Conservation (phyloP, 768 basidiomycete genomes). For the Podaxis sp. region DNA sequence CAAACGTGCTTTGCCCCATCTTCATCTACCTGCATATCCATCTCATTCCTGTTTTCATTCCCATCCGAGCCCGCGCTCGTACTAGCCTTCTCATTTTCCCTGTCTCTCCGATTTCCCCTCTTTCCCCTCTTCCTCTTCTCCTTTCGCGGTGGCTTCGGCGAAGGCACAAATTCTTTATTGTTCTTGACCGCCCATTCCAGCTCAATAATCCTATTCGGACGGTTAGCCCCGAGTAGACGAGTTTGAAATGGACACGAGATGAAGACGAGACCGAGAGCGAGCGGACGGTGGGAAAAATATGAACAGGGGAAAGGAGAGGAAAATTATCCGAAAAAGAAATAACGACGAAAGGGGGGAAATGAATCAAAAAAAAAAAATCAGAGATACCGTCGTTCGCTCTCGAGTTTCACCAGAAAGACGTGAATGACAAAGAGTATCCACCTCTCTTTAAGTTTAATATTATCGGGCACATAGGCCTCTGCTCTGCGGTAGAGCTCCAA, state of each 20-base stretch:
- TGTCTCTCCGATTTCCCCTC: conserved; percentile 22
- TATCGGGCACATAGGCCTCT: conserved; percentile 80
- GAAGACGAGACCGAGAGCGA: conserved; percentile 13
- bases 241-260: neutral
- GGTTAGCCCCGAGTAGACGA: neutral
- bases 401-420: conserved; percentile 52
- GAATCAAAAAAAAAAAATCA: too few species aligned
- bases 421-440: conserved; percentile 70
- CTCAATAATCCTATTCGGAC: conserved; percentile 63
- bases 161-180: conserved; percentile 53
- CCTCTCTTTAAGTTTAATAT: conserved; percentile 83
- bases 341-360: conserved; percentile 27
- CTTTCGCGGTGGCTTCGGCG: conserved; percentile 43
- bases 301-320: neutral
- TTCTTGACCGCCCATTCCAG: conserved; percentile 76
- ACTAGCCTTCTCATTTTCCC: conserved; percentile 20
- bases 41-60: neutral
- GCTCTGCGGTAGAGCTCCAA: conserved; percentile 81
- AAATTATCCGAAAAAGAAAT: conserved; percentile 18
- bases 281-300: conserved; percentile 18
- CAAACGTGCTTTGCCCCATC: conserved; percentile 12
- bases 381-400: conserved; percentile 25
- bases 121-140: conserved; percentile 30
- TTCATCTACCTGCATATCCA: conserved; percentile 25
- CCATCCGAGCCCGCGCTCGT: neutral